Percentiles rank a stretch among this genome's conserved stretches.
Evolutionary conservation across 2,329 filamentous ascomycete species (phyloP).

Genomic region (Colletotrichum acutatum): DNA sequence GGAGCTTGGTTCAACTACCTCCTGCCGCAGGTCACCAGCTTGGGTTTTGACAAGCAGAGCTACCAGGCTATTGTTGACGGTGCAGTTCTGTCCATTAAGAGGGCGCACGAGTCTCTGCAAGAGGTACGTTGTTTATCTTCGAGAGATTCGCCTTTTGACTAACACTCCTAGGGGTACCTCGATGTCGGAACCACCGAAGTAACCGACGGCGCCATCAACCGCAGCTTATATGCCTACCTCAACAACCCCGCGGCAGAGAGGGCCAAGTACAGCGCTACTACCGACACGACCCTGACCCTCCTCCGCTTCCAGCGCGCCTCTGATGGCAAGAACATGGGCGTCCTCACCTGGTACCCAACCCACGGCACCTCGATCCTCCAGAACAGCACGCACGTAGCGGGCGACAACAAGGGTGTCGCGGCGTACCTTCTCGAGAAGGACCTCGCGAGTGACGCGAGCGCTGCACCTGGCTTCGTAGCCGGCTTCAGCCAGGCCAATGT

Average conservation of each 20-base stretch:
- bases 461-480: slow-evolving; percentile 79
- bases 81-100: slow-evolving; percentile 81
- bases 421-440: slow-evolving; percentile 85
- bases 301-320: slow-evolving; percentile 80
- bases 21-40: slow-evolving; percentile 87
- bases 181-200: slow-evolving; percentile 77
- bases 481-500: slow-evolving; percentile 94
- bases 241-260: slow-evolving; percentile 85
- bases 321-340: slow-evolving; percentile 80
- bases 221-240: slow-evolving; percentile 88
- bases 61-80: slow-evolving; percentile 92
- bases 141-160: neutral
- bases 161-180: slow-evolving; percentile 67
- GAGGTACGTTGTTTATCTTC: slow-evolving; percentile 47
- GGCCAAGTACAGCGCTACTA: slow-evolving; percentile 67
- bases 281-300: slow-evolving; percentile 75
- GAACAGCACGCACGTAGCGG: slow-evolving; percentile 91
- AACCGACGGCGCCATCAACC: slow-evolving; percentile 84
- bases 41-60: slow-evolving; percentile 87
- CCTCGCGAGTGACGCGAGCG: slow-evolving; percentile 62
- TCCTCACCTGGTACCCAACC: slow-evolving; percentile 91
- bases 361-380: slow-evolving; percentile 92
- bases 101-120: slow-evolving; percentile 78
- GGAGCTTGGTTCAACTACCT: slow-evolving; percentile 96
- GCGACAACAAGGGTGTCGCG: slow-evolving; percentile 97